These are phyloP conservation scores for Lyophyllum atratum DNA, from an alignment of 768 basidiomycete genomes.

Conservation along the genomic window DNA sequence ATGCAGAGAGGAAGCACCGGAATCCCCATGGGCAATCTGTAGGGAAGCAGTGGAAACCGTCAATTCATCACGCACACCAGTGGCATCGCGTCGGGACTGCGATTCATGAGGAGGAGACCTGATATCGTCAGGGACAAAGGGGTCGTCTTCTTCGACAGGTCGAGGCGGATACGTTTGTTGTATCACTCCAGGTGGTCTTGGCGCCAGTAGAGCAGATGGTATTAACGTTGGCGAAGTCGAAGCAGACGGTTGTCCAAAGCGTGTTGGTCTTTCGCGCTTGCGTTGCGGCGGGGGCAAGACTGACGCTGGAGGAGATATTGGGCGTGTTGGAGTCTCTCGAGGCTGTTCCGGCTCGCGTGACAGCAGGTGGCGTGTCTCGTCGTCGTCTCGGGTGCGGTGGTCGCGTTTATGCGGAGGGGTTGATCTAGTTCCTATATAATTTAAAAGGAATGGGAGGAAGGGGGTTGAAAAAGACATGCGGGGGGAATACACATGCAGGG, in stretches of 20 bases:
- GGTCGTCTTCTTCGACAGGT: conserved; percentile 21
- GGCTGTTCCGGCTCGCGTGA: conserved; percentile 5
- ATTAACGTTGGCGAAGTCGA: not conserved
- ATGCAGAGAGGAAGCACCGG: not conserved
- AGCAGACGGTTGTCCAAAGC: conserved; percentile 23
- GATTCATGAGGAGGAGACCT: conserved; percentile 12
- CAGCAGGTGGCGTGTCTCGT: conserved; percentile 6
- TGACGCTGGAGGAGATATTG: conserved; percentile 4
- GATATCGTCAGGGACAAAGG: conserved; percentile 23
- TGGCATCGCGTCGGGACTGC: conserved; percentile 9
- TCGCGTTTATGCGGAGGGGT: conserved; percentile 37
- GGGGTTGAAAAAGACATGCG: conserved; percentile 26
- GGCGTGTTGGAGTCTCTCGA: not conserved
- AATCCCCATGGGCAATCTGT: conserved; percentile 8
- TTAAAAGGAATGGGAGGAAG: conserved; percentile 34
- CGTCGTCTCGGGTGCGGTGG: conserved; percentile 12
- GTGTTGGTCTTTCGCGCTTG: conserved; percentile 21
- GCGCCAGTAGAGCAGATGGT: not conserved
- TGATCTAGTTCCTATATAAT: conserved; percentile 51
- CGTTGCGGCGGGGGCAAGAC: conserved; percentile 10
- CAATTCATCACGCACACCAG: conserved; percentile 6
- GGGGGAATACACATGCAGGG: conserved; percentile 24
- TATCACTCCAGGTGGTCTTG: conserved; percentile 2
- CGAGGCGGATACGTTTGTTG: not conserved
- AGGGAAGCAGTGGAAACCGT: conserved; percentile 7